Evolutionary conservation across 2,329 filamentous ascomycete genomes (phyloP).

Genomic region (Malbranchea zuffiana): DNA sequence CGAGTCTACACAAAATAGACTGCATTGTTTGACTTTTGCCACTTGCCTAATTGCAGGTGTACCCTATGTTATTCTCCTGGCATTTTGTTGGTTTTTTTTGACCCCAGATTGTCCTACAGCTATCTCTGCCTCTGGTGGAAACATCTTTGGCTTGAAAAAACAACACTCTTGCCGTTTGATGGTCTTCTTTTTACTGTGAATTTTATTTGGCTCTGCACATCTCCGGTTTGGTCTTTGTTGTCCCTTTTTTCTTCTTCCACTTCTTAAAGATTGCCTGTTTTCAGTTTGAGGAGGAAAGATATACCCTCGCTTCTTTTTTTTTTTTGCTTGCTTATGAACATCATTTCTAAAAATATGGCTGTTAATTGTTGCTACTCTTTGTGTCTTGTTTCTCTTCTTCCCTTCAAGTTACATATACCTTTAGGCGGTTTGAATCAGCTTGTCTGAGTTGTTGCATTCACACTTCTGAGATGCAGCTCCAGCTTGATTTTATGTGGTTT

Average conservation of each 20-base stretch:
- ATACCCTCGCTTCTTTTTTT: slow-evolving; percentile 10
- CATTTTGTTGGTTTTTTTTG: slow-evolving; percentile 2
- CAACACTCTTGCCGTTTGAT: slow-evolving; percentile 1
- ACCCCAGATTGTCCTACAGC: neutral
- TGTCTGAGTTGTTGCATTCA: too few relatives aligned
- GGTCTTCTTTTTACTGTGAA: neutral
- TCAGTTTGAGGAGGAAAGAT: slow-evolving; percentile 6
- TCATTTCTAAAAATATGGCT: too few relatives aligned
- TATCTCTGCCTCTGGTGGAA: neutral
- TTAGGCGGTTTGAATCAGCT: too few relatives aligned
- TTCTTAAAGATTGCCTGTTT: slow-evolving; percentile 4
- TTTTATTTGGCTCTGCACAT: slow-evolving; percentile 2
- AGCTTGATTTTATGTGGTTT: too few relatives aligned
- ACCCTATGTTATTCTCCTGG: neutral
- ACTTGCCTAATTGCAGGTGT: too few relatives aligned
- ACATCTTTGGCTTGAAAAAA: slow-evolving; percentile 1
- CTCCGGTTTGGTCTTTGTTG: neutral
- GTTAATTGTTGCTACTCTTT: too few relatives aligned
- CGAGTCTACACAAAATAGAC: too few relatives aligned
- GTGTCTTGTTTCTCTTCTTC: too few relatives aligned
- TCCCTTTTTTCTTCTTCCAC: neutral
- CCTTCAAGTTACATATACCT: too few relatives aligned
- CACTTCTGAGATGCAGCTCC: too few relatives aligned
- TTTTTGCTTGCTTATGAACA: too few relatives aligned
- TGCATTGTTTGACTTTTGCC: too few relatives aligned